phyloP scores from a whole-genome alignment of 768 basidiomycete genomes.

The Leccinum variicolor region DNA sequence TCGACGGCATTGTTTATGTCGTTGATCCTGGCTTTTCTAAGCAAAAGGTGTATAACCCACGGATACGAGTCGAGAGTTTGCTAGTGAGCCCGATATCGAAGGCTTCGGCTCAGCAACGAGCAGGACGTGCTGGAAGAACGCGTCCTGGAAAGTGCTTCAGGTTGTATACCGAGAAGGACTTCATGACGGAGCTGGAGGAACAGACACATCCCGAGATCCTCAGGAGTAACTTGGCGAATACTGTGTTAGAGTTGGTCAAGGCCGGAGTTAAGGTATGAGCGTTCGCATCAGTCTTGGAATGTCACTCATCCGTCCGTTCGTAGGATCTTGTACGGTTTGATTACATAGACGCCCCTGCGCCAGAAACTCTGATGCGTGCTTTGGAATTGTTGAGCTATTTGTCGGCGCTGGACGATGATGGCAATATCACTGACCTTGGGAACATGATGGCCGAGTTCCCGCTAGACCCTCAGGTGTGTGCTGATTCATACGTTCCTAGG shows the following conservation, averaged over 20 bases:
- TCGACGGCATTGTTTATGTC: conserved; percentile 99
- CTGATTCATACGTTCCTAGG: background rate
- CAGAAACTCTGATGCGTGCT: conserved; percentile 96
- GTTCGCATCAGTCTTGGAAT: background rate
- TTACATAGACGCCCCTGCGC: conserved; percentile 91
- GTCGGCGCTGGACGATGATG: conserved; percentile 91
- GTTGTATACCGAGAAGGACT: conserved; percentile 95
- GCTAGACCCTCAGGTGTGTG: conserved; percentile 86
- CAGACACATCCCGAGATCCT: conserved; percentile 98
- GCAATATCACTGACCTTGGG: conserved; percentile 83
- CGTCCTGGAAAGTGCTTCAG: conserved; percentile 97
- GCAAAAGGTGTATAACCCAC: conserved; percentile 97
- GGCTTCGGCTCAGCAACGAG: conserved; percentile 92
- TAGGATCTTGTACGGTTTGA: conserved; percentile 83
- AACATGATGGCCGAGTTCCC: conserved; percentile 97
- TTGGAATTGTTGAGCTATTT: conserved; percentile 92
- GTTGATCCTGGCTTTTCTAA: conserved; percentile 98
- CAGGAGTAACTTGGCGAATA: conserved; percentile 88
- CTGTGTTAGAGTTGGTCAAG: conserved; percentile 91
- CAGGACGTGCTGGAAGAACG: conserved; percentile 95
- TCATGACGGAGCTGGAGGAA: conserved; percentile 92
- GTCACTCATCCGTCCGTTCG: background rate
- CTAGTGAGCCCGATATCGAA: conserved; percentile 95
- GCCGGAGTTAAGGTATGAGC: conserved; percentile 74
- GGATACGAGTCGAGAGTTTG: conserved; percentile 92